Conservation (phyloP, 495 filamentous ascomycete genomes). For the Penicillium paxilli region DNA sequence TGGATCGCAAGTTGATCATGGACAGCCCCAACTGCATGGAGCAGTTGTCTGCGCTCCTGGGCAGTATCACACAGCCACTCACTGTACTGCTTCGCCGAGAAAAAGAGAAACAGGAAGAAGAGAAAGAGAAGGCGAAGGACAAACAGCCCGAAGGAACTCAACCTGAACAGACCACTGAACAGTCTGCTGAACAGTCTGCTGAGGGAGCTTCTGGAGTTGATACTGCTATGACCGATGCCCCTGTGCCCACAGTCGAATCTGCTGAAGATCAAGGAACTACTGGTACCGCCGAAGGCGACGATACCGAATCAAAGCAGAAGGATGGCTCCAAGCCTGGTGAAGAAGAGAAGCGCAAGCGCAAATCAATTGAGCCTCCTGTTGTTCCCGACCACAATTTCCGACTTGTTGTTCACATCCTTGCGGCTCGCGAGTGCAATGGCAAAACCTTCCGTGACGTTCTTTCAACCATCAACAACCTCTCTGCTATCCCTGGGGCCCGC, state of each 20-base stretch:
- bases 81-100: slow-evolving; percentile 80
- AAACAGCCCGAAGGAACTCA: slow-evolving; percentile 42
- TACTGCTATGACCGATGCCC: slow-evolving; percentile 45
- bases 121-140: slow-evolving; percentile 51
- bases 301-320: slow-evolving; percentile 26
- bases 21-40: slow-evolving; percentile 97
- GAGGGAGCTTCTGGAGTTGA: slow-evolving; percentile 32
- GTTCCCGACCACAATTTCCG: slow-evolving; percentile 89
- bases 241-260: slow-evolving; percentile 34
- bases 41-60: slow-evolving; percentile 79
- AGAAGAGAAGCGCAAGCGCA: slow-evolving; percentile 68
- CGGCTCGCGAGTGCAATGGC: slow-evolving; percentile 91
- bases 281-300: slow-evolving; percentile 22
- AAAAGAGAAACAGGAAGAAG: slow-evolving; percentile 67
- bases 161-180: slow-evolving; percentile 24
- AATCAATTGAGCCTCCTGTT: slow-evolving; percentile 74
- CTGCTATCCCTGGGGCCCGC: slow-evolving; percentile 86
- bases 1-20: slow-evolving; percentile 90
- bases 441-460: slow-evolving; percentile 97
- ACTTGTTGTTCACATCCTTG: slow-evolving; percentile 92
- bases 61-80: slow-evolving; percentile 84
- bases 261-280: slow-evolving; percentile 26
- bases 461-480: slow-evolving; percentile 96
- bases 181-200: slow-evolving; percentile 22
- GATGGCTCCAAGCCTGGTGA: slow-evolving; percentile 47